Evolutionary conservation across 176 grass and related monocot species (phyloP).

Genomic region (Cenchrus fungigraminus): DNA sequence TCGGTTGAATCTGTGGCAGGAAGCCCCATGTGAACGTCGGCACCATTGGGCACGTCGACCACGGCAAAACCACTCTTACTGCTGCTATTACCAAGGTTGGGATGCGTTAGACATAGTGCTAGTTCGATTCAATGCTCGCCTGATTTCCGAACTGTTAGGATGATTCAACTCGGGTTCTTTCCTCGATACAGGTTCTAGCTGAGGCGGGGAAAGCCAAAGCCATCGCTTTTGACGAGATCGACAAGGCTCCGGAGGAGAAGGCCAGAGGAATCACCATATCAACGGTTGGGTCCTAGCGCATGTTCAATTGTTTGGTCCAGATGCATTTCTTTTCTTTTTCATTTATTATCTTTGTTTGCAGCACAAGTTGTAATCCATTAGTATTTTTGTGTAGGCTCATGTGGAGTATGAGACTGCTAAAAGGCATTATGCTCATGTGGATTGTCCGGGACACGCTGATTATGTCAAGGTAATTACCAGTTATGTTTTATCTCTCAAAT

Average conservation of each 20-base stretch:
- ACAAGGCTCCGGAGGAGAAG: constrained; percentile 97
- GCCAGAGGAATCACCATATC: constrained; percentile 99
- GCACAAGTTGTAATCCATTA: neutral
- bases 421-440: constrained; percentile 96
- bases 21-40: constrained; percentile 96
- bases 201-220: constrained; percentile 89
- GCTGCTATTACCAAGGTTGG: constrained; percentile 92
- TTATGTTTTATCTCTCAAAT: neutral
- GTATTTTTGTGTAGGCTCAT: constrained; percentile 67
- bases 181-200: constrained; percentile 59
- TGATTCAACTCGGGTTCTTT: neutral
- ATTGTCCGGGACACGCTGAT: constrained; percentile 94
- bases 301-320: neutral
- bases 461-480: constrained; percentile 85
- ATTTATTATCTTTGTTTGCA: neutral
- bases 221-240: constrained; percentile 94
- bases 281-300: constrained; percentile 48
- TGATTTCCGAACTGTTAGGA: neutral
- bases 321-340: neutral
- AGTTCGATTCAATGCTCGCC: neutral
- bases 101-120: neutral
- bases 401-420: constrained; percentile 97
- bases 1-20: constrained; percentile 54
- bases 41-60: constrained; percentile 96
- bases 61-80: constrained; percentile 96